Evolutionary conservation across 2,329 filamentous ascomycete species (phyloP).

Genomic region (Cephalotrichum gorgonifer): DNA sequence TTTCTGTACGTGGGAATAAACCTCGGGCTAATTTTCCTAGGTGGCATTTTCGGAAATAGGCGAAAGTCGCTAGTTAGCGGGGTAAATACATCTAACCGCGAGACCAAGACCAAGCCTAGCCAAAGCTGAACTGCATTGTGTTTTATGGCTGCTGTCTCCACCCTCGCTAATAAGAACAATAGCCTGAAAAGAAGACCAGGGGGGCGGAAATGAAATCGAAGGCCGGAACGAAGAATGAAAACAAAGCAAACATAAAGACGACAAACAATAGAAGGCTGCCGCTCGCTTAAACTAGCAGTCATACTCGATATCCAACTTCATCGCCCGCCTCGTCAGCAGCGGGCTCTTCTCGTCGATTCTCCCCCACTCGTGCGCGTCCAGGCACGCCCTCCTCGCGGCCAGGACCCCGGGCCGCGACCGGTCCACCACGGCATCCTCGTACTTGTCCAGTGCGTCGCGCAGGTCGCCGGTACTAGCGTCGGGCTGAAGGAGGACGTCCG

Average conservation of each 20-base stretch:
- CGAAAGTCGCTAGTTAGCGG: too few species aligned
- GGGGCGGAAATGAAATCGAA: too few species aligned
- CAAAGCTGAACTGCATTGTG: too few species aligned
- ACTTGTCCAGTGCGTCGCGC: slow-evolving; percentile 22
- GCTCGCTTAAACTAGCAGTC: not conserved
- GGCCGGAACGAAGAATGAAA: too few species aligned
- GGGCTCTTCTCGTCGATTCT: slow-evolving; percentile 26
- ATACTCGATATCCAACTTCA: slow-evolving; percentile 20
- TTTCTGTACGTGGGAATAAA: too few species aligned
- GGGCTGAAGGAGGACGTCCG: slow-evolving; percentile 9
- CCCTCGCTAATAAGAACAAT: too few species aligned
- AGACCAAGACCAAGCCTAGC: too few species aligned
- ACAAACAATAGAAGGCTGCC: not conserved
- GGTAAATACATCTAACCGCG: too few species aligned
- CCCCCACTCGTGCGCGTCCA: slow-evolving; percentile 42
- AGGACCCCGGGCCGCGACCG: slow-evolving; percentile 35
- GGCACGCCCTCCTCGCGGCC: slow-evolving; percentile 38
- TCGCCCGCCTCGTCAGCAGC: slow-evolving; percentile 25
- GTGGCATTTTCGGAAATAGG: too few species aligned
- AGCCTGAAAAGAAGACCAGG: too few species aligned
- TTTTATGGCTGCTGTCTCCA: too few species aligned
- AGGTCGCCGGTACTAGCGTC: slow-evolving; percentile 8
- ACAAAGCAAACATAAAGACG: not conserved
- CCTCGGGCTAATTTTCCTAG: too few species aligned
- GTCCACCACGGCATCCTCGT: slow-evolving; percentile 31